A percentile compares a stretch with the other conserved stretches of the same genome.
Evolutionary conservation across 106 monocot species (phyloP).

Genomic region (Dendrobium officinale): DNA sequence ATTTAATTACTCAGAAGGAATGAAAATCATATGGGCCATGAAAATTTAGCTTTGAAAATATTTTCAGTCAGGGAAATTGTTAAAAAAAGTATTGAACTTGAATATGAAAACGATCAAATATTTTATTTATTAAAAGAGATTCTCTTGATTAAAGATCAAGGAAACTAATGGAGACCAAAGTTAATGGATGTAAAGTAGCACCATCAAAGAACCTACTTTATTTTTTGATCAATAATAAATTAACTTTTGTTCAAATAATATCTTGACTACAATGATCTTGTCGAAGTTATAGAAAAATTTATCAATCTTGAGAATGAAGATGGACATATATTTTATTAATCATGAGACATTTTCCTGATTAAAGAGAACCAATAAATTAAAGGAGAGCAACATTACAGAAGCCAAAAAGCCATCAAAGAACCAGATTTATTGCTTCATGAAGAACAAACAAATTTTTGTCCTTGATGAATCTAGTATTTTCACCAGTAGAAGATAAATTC

Average conservation of each 20-base stretch:
- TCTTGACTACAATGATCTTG: neutral
- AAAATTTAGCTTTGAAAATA: neutral
- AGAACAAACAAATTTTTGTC: neutral
- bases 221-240: neutral
- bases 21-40: neutral
- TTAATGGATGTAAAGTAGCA: neutral
- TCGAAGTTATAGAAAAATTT: no score
- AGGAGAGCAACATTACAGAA: neutral
- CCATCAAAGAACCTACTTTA: neutral
- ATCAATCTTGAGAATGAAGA: no score
- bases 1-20: neutral
- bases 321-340: no score
- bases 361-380: neutral
- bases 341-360: neutral
- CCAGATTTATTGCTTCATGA: neutral
- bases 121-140: neutral
- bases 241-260: neutral
- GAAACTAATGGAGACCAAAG: neutral
- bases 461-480: neutral
- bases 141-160: neutral
- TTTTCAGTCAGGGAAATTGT: neutral
- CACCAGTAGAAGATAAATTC: neutral
- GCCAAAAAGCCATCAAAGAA: neutral
- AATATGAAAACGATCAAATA: neutral
- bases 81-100: neutral